phyloP scores from a whole-genome alignment of 306 rosid species.

The Hylodesmum podocarpum region DNA sequence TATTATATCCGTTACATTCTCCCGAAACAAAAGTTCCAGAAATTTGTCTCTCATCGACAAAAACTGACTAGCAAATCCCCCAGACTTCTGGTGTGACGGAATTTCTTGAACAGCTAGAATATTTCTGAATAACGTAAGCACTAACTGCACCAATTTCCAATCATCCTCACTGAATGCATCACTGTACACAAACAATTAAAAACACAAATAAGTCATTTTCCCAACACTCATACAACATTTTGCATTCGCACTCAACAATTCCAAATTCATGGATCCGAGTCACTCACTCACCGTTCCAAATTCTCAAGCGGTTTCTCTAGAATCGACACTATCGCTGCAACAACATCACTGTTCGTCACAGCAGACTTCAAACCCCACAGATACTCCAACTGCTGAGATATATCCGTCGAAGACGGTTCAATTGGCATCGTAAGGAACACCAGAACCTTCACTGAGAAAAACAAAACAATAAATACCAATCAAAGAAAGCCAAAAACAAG shows the following conservation, averaged over 20 bases:
- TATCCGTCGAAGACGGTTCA: constrained; percentile 70
- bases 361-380: constrained; percentile 82
- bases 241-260: background rate
- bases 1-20: constrained; percentile 88
- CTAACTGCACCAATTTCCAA: constrained; percentile 92
- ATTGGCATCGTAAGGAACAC: constrained; percentile 94
- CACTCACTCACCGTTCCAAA: constrained; percentile 74
- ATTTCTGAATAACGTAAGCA: constrained; percentile 81
- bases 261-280: constrained; percentile 9
- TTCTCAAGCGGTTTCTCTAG: constrained; percentile 84
- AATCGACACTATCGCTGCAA: constrained; percentile 62
- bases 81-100: constrained; percentile 72
- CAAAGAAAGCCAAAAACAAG: background rate
- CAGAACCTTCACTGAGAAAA: constrained; percentile 71
- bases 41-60: constrained; percentile 69
- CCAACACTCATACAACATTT: background rate
- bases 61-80: constrained; percentile 66
- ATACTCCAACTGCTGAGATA: constrained; percentile 78
- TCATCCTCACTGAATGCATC: constrained; percentile 86
- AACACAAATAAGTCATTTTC: background rate
- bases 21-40: constrained; percentile 77
- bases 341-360: constrained; percentile 59
- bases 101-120: constrained; percentile 85
- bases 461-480: background rate
- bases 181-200: constrained; percentile 41